These are phyloP conservation scores for Boletus reticuloceps DNA, from an alignment of 768 basidiomycete genomes.

Conservation along the genomic window DNA sequence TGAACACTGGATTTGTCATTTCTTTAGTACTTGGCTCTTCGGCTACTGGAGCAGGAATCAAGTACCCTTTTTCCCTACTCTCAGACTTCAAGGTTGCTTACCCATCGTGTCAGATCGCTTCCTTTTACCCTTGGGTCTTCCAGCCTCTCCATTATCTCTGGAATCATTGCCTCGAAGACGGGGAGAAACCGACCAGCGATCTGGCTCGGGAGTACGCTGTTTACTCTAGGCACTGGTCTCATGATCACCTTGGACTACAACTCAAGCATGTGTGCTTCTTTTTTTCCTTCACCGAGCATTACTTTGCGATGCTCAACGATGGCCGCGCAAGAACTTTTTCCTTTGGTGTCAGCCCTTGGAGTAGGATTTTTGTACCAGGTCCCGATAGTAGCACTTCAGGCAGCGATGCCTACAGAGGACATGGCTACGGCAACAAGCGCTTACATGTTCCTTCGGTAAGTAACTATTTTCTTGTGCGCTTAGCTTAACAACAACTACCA, in stretches of 20 bases:
- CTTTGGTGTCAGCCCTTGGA: slow-evolving; percentile 64
- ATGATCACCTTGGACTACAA: slow-evolving; percentile 64
- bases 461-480: neutral
- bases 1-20: neutral
- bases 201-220: slow-evolving; percentile 59
- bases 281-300: neutral
- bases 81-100: neutral
- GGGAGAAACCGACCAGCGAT: slow-evolving; percentile 59
- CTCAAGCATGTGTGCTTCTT: slow-evolving; percentile 44
- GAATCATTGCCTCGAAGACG: slow-evolving; percentile 54
- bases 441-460: slow-evolving; percentile 64
- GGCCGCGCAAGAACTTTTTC: slow-evolving; percentile 59
- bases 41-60: slow-evolving; percentile 67
- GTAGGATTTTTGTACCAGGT: slow-evolving; percentile 62
- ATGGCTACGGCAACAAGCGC: slow-evolving; percentile 81
- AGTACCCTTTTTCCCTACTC: slow-evolving; percentile 44
- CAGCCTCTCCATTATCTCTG: slow-evolving; percentile 50
- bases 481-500: neutral
- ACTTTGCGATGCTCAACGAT: neutral
- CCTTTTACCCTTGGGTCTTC: slow-evolving; percentile 65
- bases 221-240: slow-evolving; percentile 65
- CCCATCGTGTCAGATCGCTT: slow-evolving; percentile 50
- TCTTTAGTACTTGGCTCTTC: slow-evolving; percentile 57
- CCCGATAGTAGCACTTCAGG: slow-evolving; percentile 73
- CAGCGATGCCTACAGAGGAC: slow-evolving; percentile 81